Evolutionary conservation across 805 yeast genomes (phyloP), one percentile per base, ranked within the genome.

Genomic region (Teunomyces pallodes): DNA sequence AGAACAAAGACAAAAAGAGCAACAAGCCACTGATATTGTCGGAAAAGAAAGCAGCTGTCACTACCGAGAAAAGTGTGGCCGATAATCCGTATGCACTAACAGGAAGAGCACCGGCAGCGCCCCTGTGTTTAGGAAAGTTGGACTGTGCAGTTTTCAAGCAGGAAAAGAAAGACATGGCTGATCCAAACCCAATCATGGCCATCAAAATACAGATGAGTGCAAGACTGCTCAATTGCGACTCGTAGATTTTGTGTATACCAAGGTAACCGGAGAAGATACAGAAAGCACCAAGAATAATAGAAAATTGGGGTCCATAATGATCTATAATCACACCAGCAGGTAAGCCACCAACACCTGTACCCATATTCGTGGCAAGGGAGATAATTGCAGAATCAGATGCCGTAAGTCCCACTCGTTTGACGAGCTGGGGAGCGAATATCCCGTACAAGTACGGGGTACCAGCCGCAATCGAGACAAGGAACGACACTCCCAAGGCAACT

Each of bases 361-460:
- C 95, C 6, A 84, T 60, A 36, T 78, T 81, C 20, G 84, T 69
- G 0, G 85, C 77, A 32, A 86, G 66, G 0, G 92, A 81, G 4
- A 87, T 70, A 10, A 79, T 75, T 2, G 90, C 87, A 6, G 90
- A 80, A 52, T 80, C 81, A 0, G 81, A 69, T 0, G 86, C 77
- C 0, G 84, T 76, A 26, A 86, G 70, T 0, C 81, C 76, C 20
- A 86, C 80, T 54, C 75, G 67, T 24, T 72, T 67, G 26, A 84
- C 75, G 52, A 87, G 67, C 59, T 86, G 90, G 1, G 92, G 91
- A 1, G 90, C 83, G 59, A 81, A 87, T n/a, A 82, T 80, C 0
- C 91, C 87, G 60, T 82, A 87, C 10, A 85, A 67, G 56, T 87
- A 87, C 0, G 89, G 87, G 2, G 90, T 86, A 2, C 94, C 92